A percentile compares a stretch with the other conserved stretches of the same genome.
Conservation (phyloP, 2,329 filamentous ascomycete genomes). For the Zelopaecilomyces penicillatus region DNA sequence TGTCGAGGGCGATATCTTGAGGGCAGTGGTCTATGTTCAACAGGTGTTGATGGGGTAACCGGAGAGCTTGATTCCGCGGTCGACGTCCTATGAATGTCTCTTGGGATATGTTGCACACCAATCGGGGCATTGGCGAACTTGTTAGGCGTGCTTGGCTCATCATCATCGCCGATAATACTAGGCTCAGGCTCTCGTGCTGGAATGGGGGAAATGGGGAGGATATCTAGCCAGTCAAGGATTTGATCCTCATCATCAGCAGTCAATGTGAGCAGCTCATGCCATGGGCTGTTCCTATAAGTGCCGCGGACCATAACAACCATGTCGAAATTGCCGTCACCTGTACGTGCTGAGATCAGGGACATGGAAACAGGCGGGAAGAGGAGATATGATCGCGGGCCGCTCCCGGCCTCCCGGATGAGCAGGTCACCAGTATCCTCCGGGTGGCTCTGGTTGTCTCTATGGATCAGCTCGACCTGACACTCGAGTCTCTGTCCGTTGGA, state of each 20-base stretch:
- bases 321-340: conserved; percentile 60
- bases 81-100: conserved; percentile 15
- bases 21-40: conserved; percentile 7
- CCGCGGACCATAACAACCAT: conserved; percentile 85
- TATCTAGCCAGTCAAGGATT: conserved; percentile 76
- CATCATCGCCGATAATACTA: conserved; percentile 22
- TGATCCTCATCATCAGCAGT: conserved; percentile 68
- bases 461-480: conserved; percentile 79
- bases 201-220: conserved; percentile 51
- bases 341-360: conserved; percentile 67
- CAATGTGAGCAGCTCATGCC: conserved; percentile 79
- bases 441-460: conserved; percentile 69
- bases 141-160: conserved; percentile 13
- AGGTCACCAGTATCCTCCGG: conserved; percentile 67
- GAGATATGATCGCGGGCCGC: conserved; percentile 64
- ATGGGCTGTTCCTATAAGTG: conserved; percentile 53
- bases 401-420: conserved; percentile 85
- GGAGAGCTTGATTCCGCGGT: conserved; percentile 10
- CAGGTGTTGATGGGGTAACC: conserved; percentile 12
- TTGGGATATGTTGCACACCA: conserved; percentile 19
- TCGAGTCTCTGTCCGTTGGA: conserved; percentile 85
- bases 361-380: conserved; percentile 83
- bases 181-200: conserved; percentile 35
- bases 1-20: not conserved
- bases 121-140: conserved; percentile 22